Conservation (phyloP, 2,329 filamentous ascomycete species). For the Botrytis elliptica region DNA sequence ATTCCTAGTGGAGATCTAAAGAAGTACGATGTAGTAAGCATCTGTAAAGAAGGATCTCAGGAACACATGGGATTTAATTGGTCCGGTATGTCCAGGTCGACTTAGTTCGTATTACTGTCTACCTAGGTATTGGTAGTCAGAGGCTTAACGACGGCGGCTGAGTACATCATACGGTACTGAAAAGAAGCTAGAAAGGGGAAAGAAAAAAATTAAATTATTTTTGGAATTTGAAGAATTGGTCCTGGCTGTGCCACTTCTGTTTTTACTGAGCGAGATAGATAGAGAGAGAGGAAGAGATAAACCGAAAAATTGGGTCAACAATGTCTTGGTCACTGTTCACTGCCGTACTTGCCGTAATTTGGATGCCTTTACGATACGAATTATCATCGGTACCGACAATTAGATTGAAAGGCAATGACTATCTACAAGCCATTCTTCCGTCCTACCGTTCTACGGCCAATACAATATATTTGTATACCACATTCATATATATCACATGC, state of each 20-base stretch:
- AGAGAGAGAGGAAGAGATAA: not conserved
- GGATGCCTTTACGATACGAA: conserved; percentile 1
- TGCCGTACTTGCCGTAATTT: conserved; percentile 1
- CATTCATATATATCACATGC: not conserved
- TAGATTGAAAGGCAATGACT: not conserved
- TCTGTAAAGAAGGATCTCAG: conserved; percentile 7
- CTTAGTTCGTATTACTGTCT: not conserved
- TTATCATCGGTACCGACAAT: not conserved
- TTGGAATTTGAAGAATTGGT: not conserved
- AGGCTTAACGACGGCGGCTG: conserved; percentile 3
- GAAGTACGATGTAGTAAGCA: not conserved
- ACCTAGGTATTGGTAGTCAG: not conserved
- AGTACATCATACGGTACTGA: conserved; percentile 6
- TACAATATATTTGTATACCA: not conserved
- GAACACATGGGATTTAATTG: not conserved
- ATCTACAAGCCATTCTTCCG: not conserved
- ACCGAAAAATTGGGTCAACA: not conserved
- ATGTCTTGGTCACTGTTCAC: conserved; percentile 11
- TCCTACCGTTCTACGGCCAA: not conserved
- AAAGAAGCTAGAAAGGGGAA: conserved; percentile 2
- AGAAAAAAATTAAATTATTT: conserved; percentile 1
- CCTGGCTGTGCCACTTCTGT: not conserved
- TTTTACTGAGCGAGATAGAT: not conserved
- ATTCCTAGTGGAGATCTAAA: conserved; percentile 1
- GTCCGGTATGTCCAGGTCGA: not conserved